Conservation (phyloP, 1,284 basidiomycete species). For the Microbotryum lychnidis-dioicae region DNA sequence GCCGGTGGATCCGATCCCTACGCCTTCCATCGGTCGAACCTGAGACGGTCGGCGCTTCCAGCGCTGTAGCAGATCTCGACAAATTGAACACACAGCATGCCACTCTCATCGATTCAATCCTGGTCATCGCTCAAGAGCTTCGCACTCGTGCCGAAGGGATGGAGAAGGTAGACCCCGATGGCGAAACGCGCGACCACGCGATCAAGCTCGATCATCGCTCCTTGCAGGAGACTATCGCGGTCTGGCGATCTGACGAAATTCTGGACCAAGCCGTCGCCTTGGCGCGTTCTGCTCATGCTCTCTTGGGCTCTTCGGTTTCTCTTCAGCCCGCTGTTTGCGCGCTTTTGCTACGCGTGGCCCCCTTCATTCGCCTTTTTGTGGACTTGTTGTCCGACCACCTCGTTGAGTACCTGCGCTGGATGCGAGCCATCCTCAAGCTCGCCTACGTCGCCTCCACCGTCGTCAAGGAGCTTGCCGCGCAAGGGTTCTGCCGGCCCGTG, state of each 20-base stretch:
- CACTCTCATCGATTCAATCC: constrained; percentile 53
- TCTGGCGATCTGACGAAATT: constrained; percentile 39
- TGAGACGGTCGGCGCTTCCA: not conserved
- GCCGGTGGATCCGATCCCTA: constrained; percentile 5
- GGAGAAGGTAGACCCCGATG: constrained; percentile 14
- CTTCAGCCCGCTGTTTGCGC: not conserved
- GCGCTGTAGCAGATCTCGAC: not conserved
- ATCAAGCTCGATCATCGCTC: constrained; percentile 32
- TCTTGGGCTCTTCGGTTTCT: constrained; percentile 13
- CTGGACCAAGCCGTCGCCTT: constrained; percentile 36
- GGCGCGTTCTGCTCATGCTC: constrained; percentile 36
- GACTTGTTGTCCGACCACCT: constrained; percentile 53
- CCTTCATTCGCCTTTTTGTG: constrained; percentile 59
- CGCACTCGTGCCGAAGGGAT: constrained; percentile 37
- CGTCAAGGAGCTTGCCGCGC: constrained; percentile 62
- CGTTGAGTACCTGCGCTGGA: constrained; percentile 53
- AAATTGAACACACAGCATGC: constrained; percentile 38
- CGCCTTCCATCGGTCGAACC: not conserved
- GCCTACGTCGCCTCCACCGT: constrained; percentile 67
- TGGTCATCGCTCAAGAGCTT: constrained; percentile 57
- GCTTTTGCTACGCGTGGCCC: constrained; percentile 46
- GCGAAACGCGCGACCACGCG: constrained; percentile 36
- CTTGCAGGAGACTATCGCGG: constrained; percentile 29
- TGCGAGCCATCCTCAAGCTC: constrained; percentile 76
- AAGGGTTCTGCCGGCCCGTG: constrained; percentile 87